phyloP scores from a whole-genome alignment of 495 filamentous ascomycete genomes.

The Oidiodendron maius region DNA sequence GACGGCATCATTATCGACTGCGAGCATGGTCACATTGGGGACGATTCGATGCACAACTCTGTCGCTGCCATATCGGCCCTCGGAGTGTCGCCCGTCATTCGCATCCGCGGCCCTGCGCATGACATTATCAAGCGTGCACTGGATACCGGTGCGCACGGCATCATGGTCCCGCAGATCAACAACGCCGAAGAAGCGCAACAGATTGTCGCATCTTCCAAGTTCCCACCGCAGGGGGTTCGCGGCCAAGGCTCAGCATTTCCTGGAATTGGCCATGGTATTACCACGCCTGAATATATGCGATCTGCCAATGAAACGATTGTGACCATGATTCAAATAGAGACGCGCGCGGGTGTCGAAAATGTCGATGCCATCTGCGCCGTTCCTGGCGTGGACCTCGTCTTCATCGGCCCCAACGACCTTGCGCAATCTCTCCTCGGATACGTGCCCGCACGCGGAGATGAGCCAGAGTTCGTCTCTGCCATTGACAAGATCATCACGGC shows the following conservation, averaged over 20 bases:
- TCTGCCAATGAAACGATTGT: constrained; percentile 29
- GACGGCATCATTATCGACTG: constrained; percentile 32
- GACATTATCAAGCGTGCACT: constrained; percentile 28
- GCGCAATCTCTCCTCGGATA: too few relatives aligned
- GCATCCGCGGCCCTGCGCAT: constrained; percentile 22
- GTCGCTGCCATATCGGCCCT: constrained; percentile 41
- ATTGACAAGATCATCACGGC: constrained; percentile 28
- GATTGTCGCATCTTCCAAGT: constrained; percentile 16
- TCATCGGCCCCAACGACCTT: constrained; percentile 32
- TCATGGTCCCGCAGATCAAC: constrained; percentile 37
- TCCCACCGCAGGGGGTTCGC: constrained; percentile 27
- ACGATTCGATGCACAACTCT: constrained; percentile 57
- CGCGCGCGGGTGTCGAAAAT: constrained; percentile 25
- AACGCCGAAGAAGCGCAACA: constrained; percentile 32
- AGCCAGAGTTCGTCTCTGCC: constrained; percentile 28
- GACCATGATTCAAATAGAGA: constrained; percentile 31
- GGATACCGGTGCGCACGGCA: constrained; percentile 38
- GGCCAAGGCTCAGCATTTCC: constrained; percentile 26
- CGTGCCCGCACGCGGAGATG: constrained; percentile 25
- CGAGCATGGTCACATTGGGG: constrained; percentile 29
- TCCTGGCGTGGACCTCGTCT: constrained; percentile 28
- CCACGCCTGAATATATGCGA: constrained; percentile 29
- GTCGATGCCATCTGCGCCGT: constrained; percentile 27
- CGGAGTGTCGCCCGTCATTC: constrained; percentile 37
- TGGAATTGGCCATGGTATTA: constrained; percentile 25